Evolutionary conservation across 352 stramenopile genomes (phyloP).

Genomic region (Pythium utonaiense): DNA sequence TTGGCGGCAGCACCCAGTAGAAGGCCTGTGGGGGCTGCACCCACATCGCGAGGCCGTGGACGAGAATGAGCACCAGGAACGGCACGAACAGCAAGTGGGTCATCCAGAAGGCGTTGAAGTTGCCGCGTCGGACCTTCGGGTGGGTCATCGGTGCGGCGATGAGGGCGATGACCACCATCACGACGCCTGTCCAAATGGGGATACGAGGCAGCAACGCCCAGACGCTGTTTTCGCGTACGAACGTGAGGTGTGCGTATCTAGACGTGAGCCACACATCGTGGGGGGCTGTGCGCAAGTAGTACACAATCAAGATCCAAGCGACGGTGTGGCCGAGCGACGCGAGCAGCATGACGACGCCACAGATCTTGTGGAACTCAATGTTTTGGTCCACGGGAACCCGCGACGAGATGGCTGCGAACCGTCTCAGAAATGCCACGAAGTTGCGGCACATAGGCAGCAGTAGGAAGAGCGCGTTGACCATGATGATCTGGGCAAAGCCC

Average conservation of each 20-base stretch:
- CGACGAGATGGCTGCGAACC: slow-evolving; percentile 30
- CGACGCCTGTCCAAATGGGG: slow-evolving; percentile 60
- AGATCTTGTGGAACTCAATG: slow-evolving; percentile 80
- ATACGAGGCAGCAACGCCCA: slow-evolving; percentile 36
- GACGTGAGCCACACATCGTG: slow-evolving; percentile 39
- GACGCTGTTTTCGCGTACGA: slow-evolving; percentile 50
- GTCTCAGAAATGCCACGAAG: slow-evolving; percentile 54
- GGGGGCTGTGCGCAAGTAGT: slow-evolving; percentile 42
- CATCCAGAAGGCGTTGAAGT: slow-evolving; percentile 49
- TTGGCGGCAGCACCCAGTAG: slow-evolving; percentile 50
- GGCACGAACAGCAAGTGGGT: slow-evolving; percentile 64
- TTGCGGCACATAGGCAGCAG: slow-evolving; percentile 73
- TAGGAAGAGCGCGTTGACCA: slow-evolving; percentile 73
- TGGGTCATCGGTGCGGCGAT: slow-evolving; percentile 48
- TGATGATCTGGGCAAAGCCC: slow-evolving; percentile 62
- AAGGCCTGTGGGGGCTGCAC: slow-evolving; percentile 49
- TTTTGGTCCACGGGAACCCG: slow-evolving; percentile 63
- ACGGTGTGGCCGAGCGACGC: slow-evolving; percentile 51
- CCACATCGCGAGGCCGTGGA: slow-evolving; percentile 63
- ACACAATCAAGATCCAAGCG: slow-evolving; percentile 55
- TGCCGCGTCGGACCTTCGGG: slow-evolving; percentile 43
- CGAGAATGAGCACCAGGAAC: slow-evolving; percentile 60
- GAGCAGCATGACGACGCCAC: slow-evolving; percentile 57
- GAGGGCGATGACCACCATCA: slow-evolving; percentile 54
- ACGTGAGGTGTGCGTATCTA: slow-evolving; percentile 38